Evolutionary conservation across 306 rosid species (phyloP), one percentile per base, ranked within the genome.

Genomic region (Citrullus colocynthis): DNA sequence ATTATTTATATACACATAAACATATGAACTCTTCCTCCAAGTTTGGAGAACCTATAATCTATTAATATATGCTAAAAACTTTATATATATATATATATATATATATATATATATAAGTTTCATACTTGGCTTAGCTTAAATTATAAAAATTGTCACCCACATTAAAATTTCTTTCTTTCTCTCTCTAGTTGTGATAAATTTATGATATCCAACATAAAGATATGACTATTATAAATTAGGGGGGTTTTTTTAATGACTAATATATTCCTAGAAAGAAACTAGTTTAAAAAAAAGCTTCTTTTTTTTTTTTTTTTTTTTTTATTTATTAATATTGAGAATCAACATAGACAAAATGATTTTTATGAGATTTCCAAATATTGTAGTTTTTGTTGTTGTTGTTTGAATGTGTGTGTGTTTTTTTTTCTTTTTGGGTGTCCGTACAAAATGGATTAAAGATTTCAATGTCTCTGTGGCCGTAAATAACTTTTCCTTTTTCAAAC

Each of bases 261-360:
- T 6, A 24, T 71, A 48, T 28, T 71, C 21, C 7, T 45, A n/a
- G 41, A 48, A 48, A 71, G 12, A 28, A 48, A 45, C 3, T 71
- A 24, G 21, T 14, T 71, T 52, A 44, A 44, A 21, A 13, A 42
- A 41, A 10, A 34, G 2, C 7, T 3, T 15, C 17, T 37, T 64
- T 42, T 69, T 18, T 0, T 0, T 24, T 24, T 24, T 24, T 0
- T 24, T 24, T 24, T 24, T 24, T 1, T 24, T 24, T 24, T 24
- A 6, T 36, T 65, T 64, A 20, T 69, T 18, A n/a, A 4, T 11
- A 44, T 70, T 70, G 34, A 39, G 73, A 67, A 42, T 11, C 52
- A 69, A 69, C 34, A 17, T 70, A 70, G 39, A 70, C 76, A 70
- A 45, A 20, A 72, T 48, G 60, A 72, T 72, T 72, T 44, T 28